Conservation (phyloP, 2,329 filamentous ascomycete genomes). For the Aspergillus pseudoglaucus region DNA sequence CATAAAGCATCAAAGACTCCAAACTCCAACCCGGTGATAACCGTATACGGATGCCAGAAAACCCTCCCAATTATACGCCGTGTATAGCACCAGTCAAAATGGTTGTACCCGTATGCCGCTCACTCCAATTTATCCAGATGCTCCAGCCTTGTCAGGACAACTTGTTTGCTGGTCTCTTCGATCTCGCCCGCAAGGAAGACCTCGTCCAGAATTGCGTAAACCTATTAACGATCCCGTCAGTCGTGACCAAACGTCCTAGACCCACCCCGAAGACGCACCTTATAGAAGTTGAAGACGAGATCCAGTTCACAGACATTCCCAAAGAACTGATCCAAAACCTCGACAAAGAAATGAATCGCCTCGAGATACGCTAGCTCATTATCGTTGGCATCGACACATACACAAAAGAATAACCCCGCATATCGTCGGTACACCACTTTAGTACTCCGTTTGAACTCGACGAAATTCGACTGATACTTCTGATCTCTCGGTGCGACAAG, state of each 20-base stretch:
- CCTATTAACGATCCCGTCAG: conserved; percentile 41
- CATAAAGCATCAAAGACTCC: conserved; percentile 1
- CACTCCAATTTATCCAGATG: conserved; percentile 95
- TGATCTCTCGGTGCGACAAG: conserved; percentile 96
- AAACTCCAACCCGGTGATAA: conserved; percentile 17
- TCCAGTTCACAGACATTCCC: conserved; percentile 98
- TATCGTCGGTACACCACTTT: conserved; percentile 98
- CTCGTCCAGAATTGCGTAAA: conserved; percentile 97
- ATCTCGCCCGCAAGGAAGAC: conserved; percentile 97
- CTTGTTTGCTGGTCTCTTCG: conserved; percentile 97
- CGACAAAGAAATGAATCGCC: conserved; percentile 98
- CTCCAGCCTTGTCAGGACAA: conserved; percentile 86
- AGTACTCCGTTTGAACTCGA: conserved; percentile 66
- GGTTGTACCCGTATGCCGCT: conserved; percentile 12
- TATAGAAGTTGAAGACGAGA: conserved; percentile 68
- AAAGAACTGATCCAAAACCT: conserved; percentile 97
- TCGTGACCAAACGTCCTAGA: neutral
- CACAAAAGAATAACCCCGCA: conserved; percentile 97
- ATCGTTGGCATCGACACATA: conserved; percentile 97
- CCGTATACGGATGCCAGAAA: conserved; percentile 9
- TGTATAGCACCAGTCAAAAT: neutral
- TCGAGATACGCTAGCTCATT: conserved; percentile 96
- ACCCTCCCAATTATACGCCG: conserved; percentile 2
- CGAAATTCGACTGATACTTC: conserved; percentile 99
- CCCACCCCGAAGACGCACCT: conserved; percentile 39